Base-by-base conservation (phyloP, 116 monocot species). In the Cymodocea nodosa region DNA sequence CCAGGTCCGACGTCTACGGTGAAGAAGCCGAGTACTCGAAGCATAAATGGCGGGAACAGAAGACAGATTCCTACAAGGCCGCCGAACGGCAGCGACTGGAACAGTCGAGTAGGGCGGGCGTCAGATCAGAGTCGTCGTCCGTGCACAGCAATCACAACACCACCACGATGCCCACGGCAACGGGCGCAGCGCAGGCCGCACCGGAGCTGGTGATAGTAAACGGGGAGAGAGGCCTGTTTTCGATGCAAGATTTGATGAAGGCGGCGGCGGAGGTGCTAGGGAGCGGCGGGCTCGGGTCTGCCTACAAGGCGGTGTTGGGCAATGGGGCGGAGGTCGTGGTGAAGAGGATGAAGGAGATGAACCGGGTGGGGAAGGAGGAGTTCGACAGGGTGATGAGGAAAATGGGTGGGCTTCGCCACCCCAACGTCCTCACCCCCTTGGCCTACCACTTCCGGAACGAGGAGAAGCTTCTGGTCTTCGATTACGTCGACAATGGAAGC, bases 241-340 rank as follows among this genome's bases (percentile, higher is more conserved):
- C 56, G 16, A 12, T 83, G 77, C 10, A 65, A 13, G 86, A 86
- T 25, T 49, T 86, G 72, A 82, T 86, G 86, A 83, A 78, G 75
- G 74, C 86, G 34, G 61, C 82, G 10, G 86, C 82, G 35, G 82
- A 82, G 75, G 74, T 86, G 69, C 58, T 82, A 18, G 86, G 79
- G 17, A 82, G 55, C 23, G 82, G 79, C 7, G 69, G 72, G 25
- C 36, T 80, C 18, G 82, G 82, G 13, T 79, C 86, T 16, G 79
- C 82, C 6, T 86, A 86, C 74, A 86, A 82, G 63, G 82, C 76
- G n/a, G 54, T 77, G 51, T 63, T 86, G 71, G 35, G 51, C 5
- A 65, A 49, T 8, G 85, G 82, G 10, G 36, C 35, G 23, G 57
- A 55, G 18, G 77, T 85, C 17, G 78, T 54, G 2, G 85, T 85